Evolutionary conservation across 345 rosid species (phyloP).

Genomic region (Rhizophora apiculata): DNA sequence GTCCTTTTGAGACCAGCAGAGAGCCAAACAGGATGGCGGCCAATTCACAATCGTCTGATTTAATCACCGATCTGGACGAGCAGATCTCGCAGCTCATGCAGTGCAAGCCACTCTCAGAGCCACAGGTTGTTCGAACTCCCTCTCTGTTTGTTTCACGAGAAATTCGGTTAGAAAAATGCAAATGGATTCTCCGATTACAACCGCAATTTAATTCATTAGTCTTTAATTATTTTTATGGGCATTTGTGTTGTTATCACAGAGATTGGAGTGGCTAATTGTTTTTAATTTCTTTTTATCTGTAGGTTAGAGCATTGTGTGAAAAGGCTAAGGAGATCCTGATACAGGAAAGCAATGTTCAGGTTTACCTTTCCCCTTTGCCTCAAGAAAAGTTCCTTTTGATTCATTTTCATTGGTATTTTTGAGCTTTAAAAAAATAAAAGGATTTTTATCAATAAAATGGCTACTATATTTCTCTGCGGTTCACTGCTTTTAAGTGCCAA

Average conservation of each 20-base stretch:
- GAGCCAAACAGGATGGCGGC: slow-evolving; percentile 52
- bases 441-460: not conserved
- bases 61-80: slow-evolving; percentile 58
- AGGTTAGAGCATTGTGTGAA: slow-evolving; percentile 93
- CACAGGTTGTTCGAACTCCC: slow-evolving; percentile 34
- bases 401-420: not conserved
- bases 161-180: too few relatives aligned
- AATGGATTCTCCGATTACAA: not conserved
- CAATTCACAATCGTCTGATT: slow-evolving; percentile 54
- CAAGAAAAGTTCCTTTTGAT: not conserved
- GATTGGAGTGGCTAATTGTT: not conserved
- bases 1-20: slow-evolving; percentile 13
- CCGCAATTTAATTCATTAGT: not conserved
- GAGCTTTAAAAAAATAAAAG: not conserved
- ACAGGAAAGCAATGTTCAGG: slow-evolving; percentile 99
- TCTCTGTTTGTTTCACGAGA: slow-evolving; percentile 6
- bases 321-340: slow-evolving; percentile 95
- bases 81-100: slow-evolving; percentile 59
- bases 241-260: not conserved
- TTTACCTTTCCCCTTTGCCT: slow-evolving; percentile 9
- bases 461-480: not conserved
- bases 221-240: too few relatives aligned
- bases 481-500: not conserved
- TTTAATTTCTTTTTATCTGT: slow-evolving; percentile 11
- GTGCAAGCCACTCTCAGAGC: slow-evolving; percentile 61